Conservation (phyloP, 1,139 yeast species). For the Scheffersomyces insectosa region DNA sequence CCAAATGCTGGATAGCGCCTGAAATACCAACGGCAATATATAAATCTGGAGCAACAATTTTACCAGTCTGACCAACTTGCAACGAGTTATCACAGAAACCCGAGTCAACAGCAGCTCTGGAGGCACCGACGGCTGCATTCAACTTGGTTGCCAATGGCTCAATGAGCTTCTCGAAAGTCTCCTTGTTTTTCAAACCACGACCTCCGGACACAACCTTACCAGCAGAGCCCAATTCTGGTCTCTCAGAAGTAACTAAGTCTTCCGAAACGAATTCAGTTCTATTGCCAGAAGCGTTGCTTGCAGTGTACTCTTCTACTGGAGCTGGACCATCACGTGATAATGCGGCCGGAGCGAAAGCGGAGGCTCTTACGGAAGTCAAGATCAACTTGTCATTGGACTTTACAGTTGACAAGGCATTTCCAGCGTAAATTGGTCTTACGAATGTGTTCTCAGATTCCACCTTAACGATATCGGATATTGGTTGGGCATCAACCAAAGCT, state of each 20-base stretch:
- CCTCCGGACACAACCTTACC: conserved; percentile 86
- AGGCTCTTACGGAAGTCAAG: conserved; percentile 75
- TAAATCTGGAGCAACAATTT: conserved; percentile 94
- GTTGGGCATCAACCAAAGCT: conserved; percentile 84
- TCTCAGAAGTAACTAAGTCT: conserved; percentile 70
- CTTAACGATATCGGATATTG: conserved; percentile 76
- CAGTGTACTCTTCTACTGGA: conserved; percentile 52
- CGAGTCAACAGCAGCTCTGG: conserved; percentile 96
- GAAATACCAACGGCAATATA: conserved; percentile 92
- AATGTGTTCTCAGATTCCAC: conserved; percentile 71
- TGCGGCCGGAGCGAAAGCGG: conserved; percentile 72
- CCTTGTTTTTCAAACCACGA: conserved; percentile 89
- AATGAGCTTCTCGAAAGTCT: conserved; percentile 73
- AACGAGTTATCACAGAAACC: conserved; percentile 97
- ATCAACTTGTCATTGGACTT: conserved; percentile 65
- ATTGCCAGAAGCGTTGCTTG: conserved; percentile 32
- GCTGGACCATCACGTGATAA: conserved; percentile 34
- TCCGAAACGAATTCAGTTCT: conserved; percentile 67
- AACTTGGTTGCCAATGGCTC: conserved; percentile 84
- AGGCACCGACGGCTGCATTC: conserved; percentile 95
- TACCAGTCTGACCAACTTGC: conserved; percentile 98
- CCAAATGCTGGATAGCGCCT: conserved; percentile 97
- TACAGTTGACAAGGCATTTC: conserved; percentile 87
- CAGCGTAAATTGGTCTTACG: conserved; percentile 94
- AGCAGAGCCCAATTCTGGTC: conserved; percentile 92